Conservation (phyloP, 176 grass and related monocot species). For the Avena eriantha region DNA sequence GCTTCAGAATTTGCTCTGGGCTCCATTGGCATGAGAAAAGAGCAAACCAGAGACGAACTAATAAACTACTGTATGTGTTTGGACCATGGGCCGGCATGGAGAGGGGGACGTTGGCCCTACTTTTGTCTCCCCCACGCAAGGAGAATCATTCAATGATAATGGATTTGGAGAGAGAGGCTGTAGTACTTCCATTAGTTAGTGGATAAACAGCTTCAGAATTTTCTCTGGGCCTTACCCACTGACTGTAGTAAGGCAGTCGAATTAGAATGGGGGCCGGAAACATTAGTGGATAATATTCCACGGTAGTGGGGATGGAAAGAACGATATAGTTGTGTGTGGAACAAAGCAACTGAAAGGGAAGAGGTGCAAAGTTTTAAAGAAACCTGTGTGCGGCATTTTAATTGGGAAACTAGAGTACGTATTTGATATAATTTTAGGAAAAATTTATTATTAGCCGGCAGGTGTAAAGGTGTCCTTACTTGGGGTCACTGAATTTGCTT, state of each 20-base stretch:
- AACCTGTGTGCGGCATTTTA: no score
- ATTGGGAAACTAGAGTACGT: no score
- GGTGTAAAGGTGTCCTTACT: no score
- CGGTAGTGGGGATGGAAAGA: background rate
- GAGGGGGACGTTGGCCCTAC: background rate
- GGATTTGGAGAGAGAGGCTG: background rate
- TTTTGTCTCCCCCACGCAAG: background rate
- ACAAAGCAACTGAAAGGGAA: background rate
- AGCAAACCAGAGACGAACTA: background rate
- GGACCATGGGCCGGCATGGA: background rate
- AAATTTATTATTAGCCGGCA: background rate
- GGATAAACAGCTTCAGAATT: no score
- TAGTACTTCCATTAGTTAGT: no score
- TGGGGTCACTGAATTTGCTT: no score
- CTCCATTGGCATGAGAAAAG: background rate
- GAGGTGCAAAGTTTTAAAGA: background rate
- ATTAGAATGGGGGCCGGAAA: background rate
- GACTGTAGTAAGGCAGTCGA: background rate
- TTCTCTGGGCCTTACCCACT: no score
- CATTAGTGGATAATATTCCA: constrained; percentile 1
- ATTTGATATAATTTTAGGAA: background rate
- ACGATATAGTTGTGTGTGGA: background rate
- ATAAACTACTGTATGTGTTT: background rate
- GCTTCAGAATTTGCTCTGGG: background rate
- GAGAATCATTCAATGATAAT: background rate